A percentile compares a stretch with the other conserved stretches of the same genome.
These are phyloP conservation scores for Myxozyma neotropica DNA, from an alignment of 805 yeast species.

Conservation along the genomic window DNA sequence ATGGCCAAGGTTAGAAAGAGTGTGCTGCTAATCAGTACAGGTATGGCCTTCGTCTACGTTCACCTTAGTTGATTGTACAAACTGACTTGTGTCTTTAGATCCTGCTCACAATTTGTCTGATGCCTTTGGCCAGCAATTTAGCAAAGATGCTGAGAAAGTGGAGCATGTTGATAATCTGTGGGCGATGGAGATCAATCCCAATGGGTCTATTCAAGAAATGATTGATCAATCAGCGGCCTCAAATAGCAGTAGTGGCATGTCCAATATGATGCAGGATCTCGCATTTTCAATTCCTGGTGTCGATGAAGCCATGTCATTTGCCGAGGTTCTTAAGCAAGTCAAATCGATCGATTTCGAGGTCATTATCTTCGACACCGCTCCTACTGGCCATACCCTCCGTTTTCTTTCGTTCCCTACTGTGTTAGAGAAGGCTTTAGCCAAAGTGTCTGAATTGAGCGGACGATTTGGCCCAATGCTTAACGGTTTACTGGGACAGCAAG, in stretches of 20 bases:
- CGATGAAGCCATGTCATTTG: constrained; percentile 95
- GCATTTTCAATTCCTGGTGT: constrained; percentile 97
- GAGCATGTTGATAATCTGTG: constrained; percentile 85
- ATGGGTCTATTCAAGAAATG: constrained; percentile 89
- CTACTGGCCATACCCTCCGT: constrained; percentile 97
- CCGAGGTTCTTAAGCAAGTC: constrained; percentile 97
- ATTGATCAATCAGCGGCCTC: constrained; percentile 53
- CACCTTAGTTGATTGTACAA: not conserved
- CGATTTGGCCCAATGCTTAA: constrained; percentile 89
- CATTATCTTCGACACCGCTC: constrained; percentile 98
- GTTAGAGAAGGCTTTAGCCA: constrained; percentile 80
- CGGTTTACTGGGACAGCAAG: constrained; percentile 53
- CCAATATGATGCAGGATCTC: constrained; percentile 79
- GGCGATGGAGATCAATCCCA: constrained; percentile 98
- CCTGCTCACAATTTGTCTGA: constrained; percentile 98
- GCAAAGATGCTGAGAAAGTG: constrained; percentile 93
- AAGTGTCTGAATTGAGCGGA: constrained; percentile 82
- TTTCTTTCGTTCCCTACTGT: constrained; percentile 94
- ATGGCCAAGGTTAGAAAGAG: constrained; percentile 82
- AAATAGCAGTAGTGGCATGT: constrained; percentile 46
- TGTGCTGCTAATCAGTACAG: constrained; percentile 65
- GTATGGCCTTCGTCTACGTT: not conserved
- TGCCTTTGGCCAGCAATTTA: constrained; percentile 97
- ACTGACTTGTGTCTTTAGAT: constrained; percentile 70
- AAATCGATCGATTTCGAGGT: constrained; percentile 78